Conservation (phyloP, 1,284 basidiomycete species). For the Fistulinella staudtii region DNA sequence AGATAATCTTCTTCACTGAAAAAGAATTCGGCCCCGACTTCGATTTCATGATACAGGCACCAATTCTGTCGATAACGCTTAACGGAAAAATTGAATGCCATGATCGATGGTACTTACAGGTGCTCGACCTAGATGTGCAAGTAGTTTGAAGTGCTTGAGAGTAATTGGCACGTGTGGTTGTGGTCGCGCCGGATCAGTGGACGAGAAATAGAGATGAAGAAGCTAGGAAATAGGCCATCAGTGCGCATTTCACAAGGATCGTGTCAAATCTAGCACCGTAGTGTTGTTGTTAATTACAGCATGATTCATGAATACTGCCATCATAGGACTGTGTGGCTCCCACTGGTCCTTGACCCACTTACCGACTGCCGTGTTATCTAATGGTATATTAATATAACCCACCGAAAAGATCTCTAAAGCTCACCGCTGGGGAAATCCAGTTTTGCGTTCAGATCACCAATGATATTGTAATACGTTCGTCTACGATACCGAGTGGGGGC, state of each 20-base stretch:
- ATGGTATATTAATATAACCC: slow-evolving; percentile 5
- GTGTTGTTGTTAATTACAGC: slow-evolving; percentile 62
- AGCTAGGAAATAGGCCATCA: slow-evolving; percentile 35
- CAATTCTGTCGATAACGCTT: slow-evolving; percentile 37
- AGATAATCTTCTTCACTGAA: slow-evolving; percentile 61
- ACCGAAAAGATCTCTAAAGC: slow-evolving; percentile 3
- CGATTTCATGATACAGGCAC: slow-evolving; percentile 55
- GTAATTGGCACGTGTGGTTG: slow-evolving; percentile 60
- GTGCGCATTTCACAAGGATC: not conserved
- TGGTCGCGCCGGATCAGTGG: slow-evolving; percentile 22
- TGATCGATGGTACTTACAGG: slow-evolving; percentile 59
- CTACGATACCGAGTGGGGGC: slow-evolving; percentile 53
- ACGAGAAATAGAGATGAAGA: slow-evolving; percentile 42
- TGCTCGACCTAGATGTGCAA: slow-evolving; percentile 58
- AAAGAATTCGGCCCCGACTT: slow-evolving; percentile 62
- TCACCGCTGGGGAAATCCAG: slow-evolving; percentile 53
- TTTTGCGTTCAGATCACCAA: slow-evolving; percentile 44
- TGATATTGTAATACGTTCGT: slow-evolving; percentile 44
- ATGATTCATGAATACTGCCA: slow-evolving; percentile 67
- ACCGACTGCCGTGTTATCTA: slow-evolving; percentile 57
- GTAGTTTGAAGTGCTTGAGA: slow-evolving; percentile 64
- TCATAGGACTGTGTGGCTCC: slow-evolving; percentile 50
- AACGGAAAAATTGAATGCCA: slow-evolving; percentile 1
- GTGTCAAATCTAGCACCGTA: slow-evolving; percentile 41
- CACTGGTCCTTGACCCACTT: slow-evolving; percentile 55